A percentile compares a stretch with the other conserved stretches of the same genome.
Evolutionary conservation across 768 basidiomycete genomes (phyloP).

Genomic region (Agaricus sinodeliciosus): DNA sequence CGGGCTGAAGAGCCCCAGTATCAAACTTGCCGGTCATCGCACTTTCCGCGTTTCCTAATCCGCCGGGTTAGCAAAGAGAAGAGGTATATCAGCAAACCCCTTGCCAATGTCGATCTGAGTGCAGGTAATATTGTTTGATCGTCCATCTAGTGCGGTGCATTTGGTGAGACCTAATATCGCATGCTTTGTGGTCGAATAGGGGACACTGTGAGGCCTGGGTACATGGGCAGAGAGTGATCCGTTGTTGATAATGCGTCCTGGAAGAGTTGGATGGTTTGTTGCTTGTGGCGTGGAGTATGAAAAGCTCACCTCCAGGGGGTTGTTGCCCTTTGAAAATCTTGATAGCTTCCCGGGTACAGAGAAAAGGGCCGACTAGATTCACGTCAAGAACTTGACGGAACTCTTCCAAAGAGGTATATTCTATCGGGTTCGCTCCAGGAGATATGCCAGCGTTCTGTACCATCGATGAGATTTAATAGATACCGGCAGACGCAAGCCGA

Average conservation of each 20-base stretch:
- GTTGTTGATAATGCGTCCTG: slow-evolving; percentile 71
- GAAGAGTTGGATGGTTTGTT: not conserved
- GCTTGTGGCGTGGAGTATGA: not conserved
- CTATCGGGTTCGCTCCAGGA: slow-evolving; percentile 43
- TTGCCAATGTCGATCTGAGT: slow-evolving; percentile 81
- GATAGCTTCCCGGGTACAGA: slow-evolving; percentile 75
- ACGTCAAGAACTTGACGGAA: slow-evolving; percentile 63
- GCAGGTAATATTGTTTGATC: slow-evolving; percentile 64
- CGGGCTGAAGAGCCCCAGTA: slow-evolving; percentile 57
- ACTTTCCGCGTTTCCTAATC: slow-evolving; percentile 64
- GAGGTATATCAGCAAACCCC: not conserved
- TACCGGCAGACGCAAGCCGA: not conserved
- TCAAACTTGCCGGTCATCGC: slow-evolving; percentile 42
- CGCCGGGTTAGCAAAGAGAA: not conserved
- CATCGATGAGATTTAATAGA: not conserved
- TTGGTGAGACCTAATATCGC: slow-evolving; percentile 75
- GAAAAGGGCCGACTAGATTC: slow-evolving; percentile 67
- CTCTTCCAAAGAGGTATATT: slow-evolving; percentile 50
- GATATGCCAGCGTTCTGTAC: slow-evolving; percentile 70
- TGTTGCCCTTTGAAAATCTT: slow-evolving; percentile 64
- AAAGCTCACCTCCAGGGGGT: slow-evolving; percentile 57
- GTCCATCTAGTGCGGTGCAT: slow-evolving; percentile 69
- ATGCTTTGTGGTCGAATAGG: slow-evolving; percentile 80
- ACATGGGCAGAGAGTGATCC: slow-evolving; percentile 71
- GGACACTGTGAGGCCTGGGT: slow-evolving; percentile 53